Evolutionary conservation across 208 protist species (phyloP), one percentile per base, ranked within the genome.

Genomic region (Phytomonas sp.): DNA sequence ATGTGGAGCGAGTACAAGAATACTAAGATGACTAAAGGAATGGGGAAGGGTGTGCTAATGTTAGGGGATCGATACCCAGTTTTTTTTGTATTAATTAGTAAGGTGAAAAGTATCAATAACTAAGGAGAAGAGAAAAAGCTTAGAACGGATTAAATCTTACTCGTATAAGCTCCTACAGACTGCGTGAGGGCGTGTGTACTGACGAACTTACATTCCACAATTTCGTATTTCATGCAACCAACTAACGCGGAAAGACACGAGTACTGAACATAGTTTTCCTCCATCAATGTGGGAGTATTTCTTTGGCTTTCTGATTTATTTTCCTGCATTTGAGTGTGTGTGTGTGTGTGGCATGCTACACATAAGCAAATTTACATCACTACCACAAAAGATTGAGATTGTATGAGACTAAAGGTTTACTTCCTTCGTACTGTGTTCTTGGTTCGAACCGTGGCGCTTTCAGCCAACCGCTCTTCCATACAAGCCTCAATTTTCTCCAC

Each of bases 401-500:
- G 20, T 51, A 51, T 51, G 13, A 51, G 9, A 51, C 20, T 51
- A 51, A 51, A 6, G 13, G 40, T 17, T 51, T 51, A 51, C 13
- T 20, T 51, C 13, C 13, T 51, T 51, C 40, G 40, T 51, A 51
- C 40, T 20, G 13, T 20, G 13, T 2, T 51, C 13, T 51, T 51
- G 40, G 3, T 51, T 51, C 40, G 40, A 51, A 51, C 40, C 65
- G 0, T 32, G n/a, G 68, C 72, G 28, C 33, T 68, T 28, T 70
- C 43, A 67, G 32, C 69, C 66, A 30, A 60, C 73, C 63, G 77
- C 66, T 67, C 67, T 66, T 84, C 71, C 33, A 76, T 36, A 0
- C 72, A 76, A 7, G 40, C 29, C 37, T 89, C 76, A 37, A 90
- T 66, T 13, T 64, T 75, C 17, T 77, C 66, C 28, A 94, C 68